Percentiles rank a stretch among this genome's conserved stretches.
Evolutionary conservation across 208 protist genomes (phyloP).

Genomic region (Porcisia hertigi): DNA sequence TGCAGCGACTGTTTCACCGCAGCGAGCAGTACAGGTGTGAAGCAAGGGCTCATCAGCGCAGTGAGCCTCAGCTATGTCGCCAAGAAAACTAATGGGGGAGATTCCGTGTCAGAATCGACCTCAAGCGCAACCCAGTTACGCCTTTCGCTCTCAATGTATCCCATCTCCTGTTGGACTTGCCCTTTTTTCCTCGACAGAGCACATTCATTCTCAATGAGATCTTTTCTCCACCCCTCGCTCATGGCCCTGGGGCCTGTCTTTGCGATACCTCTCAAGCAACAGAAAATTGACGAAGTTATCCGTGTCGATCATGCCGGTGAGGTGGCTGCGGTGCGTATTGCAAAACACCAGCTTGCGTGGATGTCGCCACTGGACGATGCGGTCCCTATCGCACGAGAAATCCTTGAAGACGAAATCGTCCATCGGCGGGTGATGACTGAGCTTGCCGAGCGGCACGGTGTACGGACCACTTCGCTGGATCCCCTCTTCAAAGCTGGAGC

Average conservation of each 20-base stretch:
- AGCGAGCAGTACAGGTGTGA: not conserved
- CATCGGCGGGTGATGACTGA: conserved; percentile 80
- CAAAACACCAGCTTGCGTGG: conserved; percentile 70
- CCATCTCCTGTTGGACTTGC: not conserved
- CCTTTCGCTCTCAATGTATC: not conserved
- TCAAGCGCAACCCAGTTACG: not conserved
- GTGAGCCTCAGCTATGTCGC: not conserved
- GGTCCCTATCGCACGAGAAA: conserved; percentile 73
- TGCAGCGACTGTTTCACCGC: not conserved
- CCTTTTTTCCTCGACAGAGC: not conserved
- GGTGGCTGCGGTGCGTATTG: conserved; percentile 80
- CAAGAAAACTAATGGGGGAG: too few species aligned
- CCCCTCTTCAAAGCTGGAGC: conserved; percentile 74
- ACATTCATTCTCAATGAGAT: conserved; percentile 23
- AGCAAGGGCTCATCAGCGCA: not conserved
- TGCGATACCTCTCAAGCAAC: conserved; percentile 46
- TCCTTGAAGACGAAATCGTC: conserved; percentile 77
- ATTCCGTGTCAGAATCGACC: not conserved
- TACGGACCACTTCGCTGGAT: conserved; percentile 64
- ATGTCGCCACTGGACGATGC: conserved; percentile 77
- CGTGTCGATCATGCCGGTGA: conserved; percentile 86
- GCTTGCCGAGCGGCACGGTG: conserved; percentile 63
- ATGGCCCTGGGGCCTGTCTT: conserved; percentile 37
- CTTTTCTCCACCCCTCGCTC: conserved; percentile 18
- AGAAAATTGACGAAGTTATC: conserved; percentile 82